Evolutionary conservation across 2,329 filamentous ascomycete species (phyloP).

Genomic region (Aaosphaeria pasadenensis): DNA sequence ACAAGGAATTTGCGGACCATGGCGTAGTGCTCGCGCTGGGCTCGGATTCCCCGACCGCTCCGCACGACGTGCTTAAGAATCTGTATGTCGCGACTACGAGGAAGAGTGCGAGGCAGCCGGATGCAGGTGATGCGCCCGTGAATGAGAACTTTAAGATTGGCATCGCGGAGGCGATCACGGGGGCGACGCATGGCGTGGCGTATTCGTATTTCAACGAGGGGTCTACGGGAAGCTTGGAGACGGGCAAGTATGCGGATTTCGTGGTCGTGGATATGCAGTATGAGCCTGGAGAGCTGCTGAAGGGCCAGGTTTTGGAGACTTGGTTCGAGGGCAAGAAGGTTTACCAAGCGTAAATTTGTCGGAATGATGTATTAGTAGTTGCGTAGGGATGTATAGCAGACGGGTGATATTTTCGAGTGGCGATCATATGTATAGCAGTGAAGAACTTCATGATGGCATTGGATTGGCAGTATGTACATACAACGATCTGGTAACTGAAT

Average conservation of each 20-base stretch:
- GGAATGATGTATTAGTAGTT: background rate
- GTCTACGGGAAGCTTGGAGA: constrained; percentile 52
- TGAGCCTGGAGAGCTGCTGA: constrained; percentile 46
- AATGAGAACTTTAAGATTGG: constrained; percentile 55
- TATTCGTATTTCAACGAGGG: constrained; percentile 58
- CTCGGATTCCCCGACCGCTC: constrained; percentile 59
- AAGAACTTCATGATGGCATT: no score
- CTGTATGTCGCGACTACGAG: constrained; percentile 60
- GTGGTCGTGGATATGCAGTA: constrained; percentile 53
- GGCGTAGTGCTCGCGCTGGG: constrained; percentile 58
- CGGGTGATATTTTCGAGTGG: no score
- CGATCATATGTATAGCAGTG: no score
- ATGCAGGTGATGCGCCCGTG: constrained; percentile 37
- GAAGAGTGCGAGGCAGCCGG: constrained; percentile 52
- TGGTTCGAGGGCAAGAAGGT: constrained; percentile 50
- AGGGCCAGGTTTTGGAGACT: constrained; percentile 50
- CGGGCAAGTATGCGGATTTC: constrained; percentile 58
- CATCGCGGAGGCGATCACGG: constrained; percentile 53
- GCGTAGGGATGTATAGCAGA: background rate
- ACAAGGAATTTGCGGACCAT: constrained; percentile 56
- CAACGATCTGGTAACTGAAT: no score
- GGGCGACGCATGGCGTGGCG: constrained; percentile 55
- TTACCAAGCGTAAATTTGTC: constrained; percentile 6
- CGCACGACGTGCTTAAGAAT: constrained; percentile 54
- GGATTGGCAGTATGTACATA: no score